Evolutionary conservation across 768 basidiomycete species (phyloP).

Genomic region (Tylopilus subfusipes): DNA sequence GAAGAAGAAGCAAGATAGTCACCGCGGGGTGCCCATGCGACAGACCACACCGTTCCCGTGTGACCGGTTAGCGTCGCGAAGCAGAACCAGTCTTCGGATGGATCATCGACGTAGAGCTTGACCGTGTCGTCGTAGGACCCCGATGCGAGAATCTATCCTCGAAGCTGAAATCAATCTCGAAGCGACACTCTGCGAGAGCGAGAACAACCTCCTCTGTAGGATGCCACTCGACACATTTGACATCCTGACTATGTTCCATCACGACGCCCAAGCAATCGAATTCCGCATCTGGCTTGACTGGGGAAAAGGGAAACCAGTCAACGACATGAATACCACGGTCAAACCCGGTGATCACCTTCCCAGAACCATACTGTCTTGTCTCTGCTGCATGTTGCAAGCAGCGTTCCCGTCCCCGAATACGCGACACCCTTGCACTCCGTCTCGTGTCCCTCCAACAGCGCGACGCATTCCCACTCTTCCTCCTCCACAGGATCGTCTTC

Average conservation of each 20-base stretch:
- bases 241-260: slow-evolving; percentile 97
- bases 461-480: slow-evolving; percentile 85
- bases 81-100: slow-evolving; percentile 91
- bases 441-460: slow-evolving; percentile 89
- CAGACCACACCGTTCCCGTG: slow-evolving; percentile 85
- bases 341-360: slow-evolving; percentile 64
- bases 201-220: slow-evolving; percentile 82
- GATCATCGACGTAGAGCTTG: slow-evolving; percentile 90
- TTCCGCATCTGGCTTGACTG: slow-evolving; percentile 87
- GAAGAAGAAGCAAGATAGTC: slow-evolving; percentile 83
- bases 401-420: slow-evolving; percentile 67
- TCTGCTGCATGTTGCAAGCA: slow-evolving; percentile 91
- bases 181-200: background rate
- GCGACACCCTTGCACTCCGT: slow-evolving; percentile 93
- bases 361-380: slow-evolving; percentile 99
- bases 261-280: slow-evolving; percentile 93
- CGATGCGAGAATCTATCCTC: slow-evolving; percentile 83
- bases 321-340: background rate
- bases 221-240: slow-evolving; percentile 94
- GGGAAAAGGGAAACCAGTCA: background rate
- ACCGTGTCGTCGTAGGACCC: slow-evolving; percentile 97
- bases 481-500: slow-evolving; percentile 29
- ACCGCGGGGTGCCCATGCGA: slow-evolving; percentile 77
- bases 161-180: slow-evolving; percentile 7
- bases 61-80: slow-evolving; percentile 81